These are phyloP conservation scores for Colletotrichum noveboracense DNA, from an alignment of 2,329 filamentous ascomycete genomes.

Conservation along the genomic window DNA sequence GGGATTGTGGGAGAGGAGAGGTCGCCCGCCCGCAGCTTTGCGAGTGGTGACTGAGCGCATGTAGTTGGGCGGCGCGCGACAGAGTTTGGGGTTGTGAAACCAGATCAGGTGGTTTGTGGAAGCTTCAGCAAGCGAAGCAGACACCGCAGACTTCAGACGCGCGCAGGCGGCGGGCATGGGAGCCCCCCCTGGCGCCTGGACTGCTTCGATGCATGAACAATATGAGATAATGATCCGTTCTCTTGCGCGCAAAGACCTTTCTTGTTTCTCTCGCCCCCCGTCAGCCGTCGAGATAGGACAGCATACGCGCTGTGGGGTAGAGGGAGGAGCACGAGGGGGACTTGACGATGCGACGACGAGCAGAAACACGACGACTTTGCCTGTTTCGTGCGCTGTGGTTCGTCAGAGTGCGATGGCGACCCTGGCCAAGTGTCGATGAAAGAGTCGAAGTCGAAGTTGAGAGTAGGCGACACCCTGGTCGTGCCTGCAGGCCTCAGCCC, in stretches of 20 bases:
- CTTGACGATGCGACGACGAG: background rate
- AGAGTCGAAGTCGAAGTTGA: constrained; percentile 6
- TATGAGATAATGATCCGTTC: background rate
- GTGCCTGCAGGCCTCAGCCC: no score
- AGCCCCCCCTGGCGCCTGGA: background rate
- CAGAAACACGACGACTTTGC: background rate
- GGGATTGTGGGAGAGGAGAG: background rate
- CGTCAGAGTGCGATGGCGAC: constrained; percentile 5
- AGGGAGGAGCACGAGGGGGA: background rate
- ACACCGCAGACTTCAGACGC: background rate
- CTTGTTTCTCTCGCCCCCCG: background rate
- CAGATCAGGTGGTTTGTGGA: background rate
- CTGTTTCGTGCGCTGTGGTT: background rate
- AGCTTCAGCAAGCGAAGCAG: background rate
- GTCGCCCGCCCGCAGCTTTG: background rate
- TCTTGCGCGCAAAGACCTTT: background rate
- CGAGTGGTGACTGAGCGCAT: background rate
- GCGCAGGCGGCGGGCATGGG: background rate
- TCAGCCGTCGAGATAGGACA: background rate
- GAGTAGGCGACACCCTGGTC: background rate
- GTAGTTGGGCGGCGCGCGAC: background rate
- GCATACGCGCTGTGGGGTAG: background rate
- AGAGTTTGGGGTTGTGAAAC: constrained; percentile 19
- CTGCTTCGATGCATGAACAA: constrained; percentile 1
- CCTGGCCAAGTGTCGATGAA: background rate